Evolutionary conservation across 345 rosid genomes (phyloP).

Genomic region (Salix brachista): DNA sequence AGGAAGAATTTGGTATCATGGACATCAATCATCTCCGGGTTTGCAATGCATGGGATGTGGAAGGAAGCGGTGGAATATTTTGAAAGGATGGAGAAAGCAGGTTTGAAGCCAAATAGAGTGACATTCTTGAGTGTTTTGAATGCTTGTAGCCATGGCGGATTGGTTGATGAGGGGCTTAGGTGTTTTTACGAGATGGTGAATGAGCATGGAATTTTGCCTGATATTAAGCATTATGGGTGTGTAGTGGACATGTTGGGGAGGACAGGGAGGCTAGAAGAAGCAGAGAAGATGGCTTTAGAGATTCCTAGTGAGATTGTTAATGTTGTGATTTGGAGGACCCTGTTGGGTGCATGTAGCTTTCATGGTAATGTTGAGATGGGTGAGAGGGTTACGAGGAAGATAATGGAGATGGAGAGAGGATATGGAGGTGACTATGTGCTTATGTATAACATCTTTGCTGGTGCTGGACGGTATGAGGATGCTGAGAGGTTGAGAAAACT

Average conservation of each 20-base stretch:
- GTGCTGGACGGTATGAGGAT: slow-evolving; percentile 65
- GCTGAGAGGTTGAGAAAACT: slow-evolving; percentile 51
- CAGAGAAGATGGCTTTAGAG: slow-evolving; percentile 59
- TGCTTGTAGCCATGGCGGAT: slow-evolving; percentile 89
- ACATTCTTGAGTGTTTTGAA: slow-evolving; percentile 69
- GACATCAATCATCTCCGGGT: slow-evolving; percentile 76
- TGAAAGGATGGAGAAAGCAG: slow-evolving; percentile 53
- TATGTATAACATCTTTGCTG: slow-evolving; percentile 57
- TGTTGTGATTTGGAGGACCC: slow-evolving; percentile 73
- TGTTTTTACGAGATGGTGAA: slow-evolving; percentile 58
- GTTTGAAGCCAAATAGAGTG: slow-evolving; percentile 59
- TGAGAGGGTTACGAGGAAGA: slow-evolving; percentile 58
- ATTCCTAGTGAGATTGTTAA: slow-evolving; percentile 45
- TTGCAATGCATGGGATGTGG: slow-evolving; percentile 84
- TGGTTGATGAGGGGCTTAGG: slow-evolving; percentile 61
- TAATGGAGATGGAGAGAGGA: slow-evolving; percentile 61
- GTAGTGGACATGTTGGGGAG: slow-evolving; percentile 77
- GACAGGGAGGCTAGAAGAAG: slow-evolving; percentile 73
- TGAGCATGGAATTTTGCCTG: slow-evolving; percentile 46
- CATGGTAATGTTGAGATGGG: slow-evolving; percentile 67
- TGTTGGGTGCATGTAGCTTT: slow-evolving; percentile 76
- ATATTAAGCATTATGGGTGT: slow-evolving; percentile 74
- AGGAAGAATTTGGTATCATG: slow-evolving; percentile 67
- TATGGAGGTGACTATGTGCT: slow-evolving; percentile 82
- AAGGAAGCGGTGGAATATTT: slow-evolving; percentile 57